Percentiles rank a stretch among this genome's conserved stretches.
phyloP scores from a whole-genome alignment of 1,139 yeast species.

The Zhuliangozyma blackwelliae region DNA sequence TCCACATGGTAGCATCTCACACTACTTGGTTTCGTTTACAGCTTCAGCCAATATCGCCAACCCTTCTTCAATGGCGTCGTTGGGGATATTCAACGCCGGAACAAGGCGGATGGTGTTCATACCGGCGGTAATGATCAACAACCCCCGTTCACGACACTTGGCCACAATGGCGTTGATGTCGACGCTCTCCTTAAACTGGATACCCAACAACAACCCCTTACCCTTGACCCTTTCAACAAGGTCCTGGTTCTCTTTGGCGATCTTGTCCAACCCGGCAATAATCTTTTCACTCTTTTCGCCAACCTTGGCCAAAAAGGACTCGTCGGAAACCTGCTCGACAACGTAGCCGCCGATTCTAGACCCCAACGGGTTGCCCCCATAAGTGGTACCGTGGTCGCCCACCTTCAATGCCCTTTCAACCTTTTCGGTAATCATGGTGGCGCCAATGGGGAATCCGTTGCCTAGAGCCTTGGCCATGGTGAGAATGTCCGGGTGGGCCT shows the following conservation, averaged over 20 bases:
- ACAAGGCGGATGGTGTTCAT: slow-evolving; percentile 84
- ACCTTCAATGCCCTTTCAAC: slow-evolving; percentile 70
- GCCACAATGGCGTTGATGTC: slow-evolving; percentile 65
- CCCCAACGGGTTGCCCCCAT: slow-evolving; percentile 95
- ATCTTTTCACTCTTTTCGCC: slow-evolving; percentile 54
- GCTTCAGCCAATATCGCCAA: slow-evolving; percentile 50
- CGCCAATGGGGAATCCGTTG: slow-evolving; percentile 97
- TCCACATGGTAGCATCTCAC: slow-evolving; percentile 1
- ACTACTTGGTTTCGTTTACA: slow-evolving; percentile 10
- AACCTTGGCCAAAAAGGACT: slow-evolving; percentile 59
- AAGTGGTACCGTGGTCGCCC: slow-evolving; percentile 98
- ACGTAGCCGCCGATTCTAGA: slow-evolving; percentile 78
- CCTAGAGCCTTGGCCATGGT: slow-evolving; percentile 96
- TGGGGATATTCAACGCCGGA: slow-evolving; percentile 84
- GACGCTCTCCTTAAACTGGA: slow-evolving; percentile 56
- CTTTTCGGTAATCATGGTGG: slow-evolving; percentile 78
- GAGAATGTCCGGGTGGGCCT: slow-evolving; percentile 88
- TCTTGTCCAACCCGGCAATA: slow-evolving; percentile 42
- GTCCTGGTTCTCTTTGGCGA: slow-evolving; percentile 36
- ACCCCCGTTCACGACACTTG: slow-evolving; percentile 72
- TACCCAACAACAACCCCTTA: slow-evolving; percentile 79
- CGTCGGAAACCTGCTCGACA: slow-evolving; percentile 58
- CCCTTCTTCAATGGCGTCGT: slow-evolving; percentile 66
- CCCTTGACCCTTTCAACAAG: slow-evolving; percentile 67
- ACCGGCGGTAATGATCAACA: slow-evolving; percentile 86